Evolutionary conservation across 2,329 filamentous ascomycete genomes (phyloP).

Genomic region (Aspergillus aculeatus): DNA sequence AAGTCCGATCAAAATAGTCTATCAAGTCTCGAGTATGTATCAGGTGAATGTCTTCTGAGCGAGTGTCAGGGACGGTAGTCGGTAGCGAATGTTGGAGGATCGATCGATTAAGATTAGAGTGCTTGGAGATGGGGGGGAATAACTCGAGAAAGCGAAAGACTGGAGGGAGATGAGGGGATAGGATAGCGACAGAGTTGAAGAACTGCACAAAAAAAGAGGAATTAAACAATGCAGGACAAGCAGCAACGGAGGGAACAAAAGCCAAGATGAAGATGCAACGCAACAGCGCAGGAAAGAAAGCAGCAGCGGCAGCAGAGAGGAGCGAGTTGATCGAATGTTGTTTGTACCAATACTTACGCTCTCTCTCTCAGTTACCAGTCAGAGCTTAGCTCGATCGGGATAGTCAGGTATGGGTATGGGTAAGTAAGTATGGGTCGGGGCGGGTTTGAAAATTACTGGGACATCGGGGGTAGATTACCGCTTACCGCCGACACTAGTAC

Average conservation of each 20-base stretch:
- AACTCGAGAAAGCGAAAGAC: conserved; percentile 4
- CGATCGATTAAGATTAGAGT: conserved; percentile 12
- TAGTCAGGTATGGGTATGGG: neutral
- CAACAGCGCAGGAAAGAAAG: conserved; percentile 11
- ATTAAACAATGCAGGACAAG: conserved; percentile 1
- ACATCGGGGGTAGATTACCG: neutral
- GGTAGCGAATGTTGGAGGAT: conserved; percentile 13
- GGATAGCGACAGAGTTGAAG: neutral
- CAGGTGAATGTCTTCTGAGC: conserved; percentile 10
- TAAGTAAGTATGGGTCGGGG: neutral
- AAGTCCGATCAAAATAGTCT: neutral
- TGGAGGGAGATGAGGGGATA: neutral
- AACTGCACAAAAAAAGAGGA: neutral
- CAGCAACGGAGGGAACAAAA: conserved; percentile 6
- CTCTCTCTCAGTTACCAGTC: neutral
- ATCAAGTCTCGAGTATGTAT: neutral
- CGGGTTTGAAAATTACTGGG: conserved; percentile 17
- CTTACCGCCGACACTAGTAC: neutral
- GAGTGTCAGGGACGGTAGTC: conserved; percentile 15
- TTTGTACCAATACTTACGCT: neutral
- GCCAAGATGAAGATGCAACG: conserved; percentile 9
- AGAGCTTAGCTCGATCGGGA: conserved; percentile 12
- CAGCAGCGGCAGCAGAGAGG: conserved; percentile 6
- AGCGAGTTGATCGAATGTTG: conserved; percentile 8
- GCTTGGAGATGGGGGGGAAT: conserved; percentile 9